Conservation (phyloP, 441 rosid genomes). For the Bruguiera hainesii region DNA sequence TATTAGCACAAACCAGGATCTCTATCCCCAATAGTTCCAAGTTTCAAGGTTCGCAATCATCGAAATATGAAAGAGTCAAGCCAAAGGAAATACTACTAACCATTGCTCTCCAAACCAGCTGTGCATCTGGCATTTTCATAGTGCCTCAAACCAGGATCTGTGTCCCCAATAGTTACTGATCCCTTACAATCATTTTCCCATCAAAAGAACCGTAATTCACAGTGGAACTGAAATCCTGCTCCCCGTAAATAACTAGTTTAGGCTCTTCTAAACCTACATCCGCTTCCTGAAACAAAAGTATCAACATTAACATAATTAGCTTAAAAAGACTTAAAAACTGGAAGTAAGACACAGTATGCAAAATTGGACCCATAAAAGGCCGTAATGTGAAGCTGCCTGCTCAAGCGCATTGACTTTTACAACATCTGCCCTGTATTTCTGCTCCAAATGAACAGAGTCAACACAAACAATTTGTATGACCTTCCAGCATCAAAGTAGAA, state of each 20-base stretch:
- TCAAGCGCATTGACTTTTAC: constrained; percentile 48
- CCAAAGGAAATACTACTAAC: constrained; percentile 29
- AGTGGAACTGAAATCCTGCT: constrained; percentile 40
- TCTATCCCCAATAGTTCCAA: constrained; percentile 32
- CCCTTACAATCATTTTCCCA: constrained; percentile 22
- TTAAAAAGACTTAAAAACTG: constrained; percentile 10
- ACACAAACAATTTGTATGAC: neutral
- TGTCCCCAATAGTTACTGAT: constrained; percentile 27
- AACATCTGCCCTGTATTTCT: constrained; percentile 50
- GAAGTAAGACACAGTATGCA: constrained; percentile 4
- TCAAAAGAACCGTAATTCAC: constrained; percentile 29
- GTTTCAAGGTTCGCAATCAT: constrained; percentile 10
- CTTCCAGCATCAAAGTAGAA: neutral
- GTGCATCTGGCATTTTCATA: constrained; percentile 28
- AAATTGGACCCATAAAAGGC: neutral
- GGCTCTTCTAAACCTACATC: constrained; percentile 65
- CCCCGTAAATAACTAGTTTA: constrained; percentile 53
- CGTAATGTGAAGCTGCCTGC: constrained; percentile 46
- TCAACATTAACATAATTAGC: neutral
- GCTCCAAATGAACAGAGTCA: constrained; percentile 34
- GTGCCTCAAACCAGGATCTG: constrained; percentile 17
- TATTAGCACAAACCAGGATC: constrained; percentile 34
- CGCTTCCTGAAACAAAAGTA: constrained; percentile 49
- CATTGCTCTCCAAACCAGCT: constrained; percentile 32
- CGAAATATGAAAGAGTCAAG: constrained; percentile 3